Evolutionary conservation across 768 basidiomycete species (phyloP), one percentile per base, ranked within the genome.

Genomic region (Hirschioporus abietinus): DNA sequence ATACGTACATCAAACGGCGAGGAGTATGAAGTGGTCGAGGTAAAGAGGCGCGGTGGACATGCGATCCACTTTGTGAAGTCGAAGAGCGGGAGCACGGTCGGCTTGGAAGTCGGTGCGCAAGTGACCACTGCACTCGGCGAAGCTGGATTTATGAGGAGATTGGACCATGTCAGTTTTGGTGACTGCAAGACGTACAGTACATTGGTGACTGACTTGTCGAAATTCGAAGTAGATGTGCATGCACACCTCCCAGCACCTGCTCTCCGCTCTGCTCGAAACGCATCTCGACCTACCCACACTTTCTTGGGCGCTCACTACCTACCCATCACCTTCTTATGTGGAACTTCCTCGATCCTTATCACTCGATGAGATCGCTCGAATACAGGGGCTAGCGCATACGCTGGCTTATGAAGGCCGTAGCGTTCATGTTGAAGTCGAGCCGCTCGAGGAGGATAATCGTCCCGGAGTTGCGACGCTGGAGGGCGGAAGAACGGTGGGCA

Each of bases 181-280:
- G 62, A 35, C 36, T 20, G 60, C 62, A 63, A 17, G n/a, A 62
- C 36, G 58, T 20, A 30, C 27, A 30, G 58, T 24, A 30, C 24
- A 30, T 20, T n/a, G 0, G 20, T 64, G 23, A 63, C 10, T n/a
- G 61, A 63, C 26, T 25, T 63, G 42, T 25, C 20, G 42, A 52
- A 57, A 58, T 26, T 12, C 42, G 26, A 58, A 61, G 59, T 70
- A 92, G 89, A 91, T 91, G 89, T 84, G 87, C 18, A 86, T 92
- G 84, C 92, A 95, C 75, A 93, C 92, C 0, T 89, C 89, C 0
- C 93, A 94, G 72, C 93, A 93, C 68, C 81, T 93, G 59, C 83
- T 94, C 25, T 93, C 92, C 17, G 91, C 92, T 0, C 80, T 93
- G n/a, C 80, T 94, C 5, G 91, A 93, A 71, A 80, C 81, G 25